Evolutionary conservation across 2,329 filamentous ascomycete species (phyloP), one percentile per base, ranked within the genome.

Genomic region (Epichloe uncinata): DNA sequence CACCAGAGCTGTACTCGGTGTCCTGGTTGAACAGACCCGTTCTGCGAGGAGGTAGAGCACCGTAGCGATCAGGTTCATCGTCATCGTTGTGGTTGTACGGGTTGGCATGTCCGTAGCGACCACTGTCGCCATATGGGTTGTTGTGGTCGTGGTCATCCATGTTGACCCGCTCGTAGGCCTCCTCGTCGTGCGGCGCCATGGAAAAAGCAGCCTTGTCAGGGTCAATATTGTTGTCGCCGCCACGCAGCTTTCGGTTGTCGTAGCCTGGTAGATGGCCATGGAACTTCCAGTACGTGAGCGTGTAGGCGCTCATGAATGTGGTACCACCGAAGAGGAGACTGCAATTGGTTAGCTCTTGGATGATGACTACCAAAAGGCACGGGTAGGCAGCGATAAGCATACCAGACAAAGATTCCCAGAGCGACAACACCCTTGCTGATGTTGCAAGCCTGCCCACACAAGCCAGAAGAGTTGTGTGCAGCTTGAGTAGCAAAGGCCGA

Each of bases 201-300:
- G 78, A 82, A 66, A 84, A 84, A 52, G 80, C 80, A 30, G 80
- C 79, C 69, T 83, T 83, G 64, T 84, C 80, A 0, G 81, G 81
- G 61, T 84, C 81, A 56, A 82, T 82, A 66, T 78, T 76, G 56
- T 70, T 65, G 55, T 63, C 65, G 53, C 61, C 61, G 52, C 62
- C 61, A 47, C 70, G 65, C 48, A 71, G 57, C 58, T 68, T 63
- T 58, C 61, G 68, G 55, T 69, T 70, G 58, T 79, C 77, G 62
- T 81, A 81, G 51, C 80, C 80, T 2, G 81, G 81, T 15, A 83
- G 72, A 50, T 67, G 73, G 58, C 77, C 76, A 65, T 83, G 75
- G 60, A 77, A 74, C 58, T 76, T 74, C 68, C 77, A 81, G 67
- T 81, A 82, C 54, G 75, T 71, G 54, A 81, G 66, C 30, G 78